Evolutionary conservation across 148 eudicot species (phyloP), one percentile per base, ranked within the genome.

Genomic region (Rhododendron vialii): DNA sequence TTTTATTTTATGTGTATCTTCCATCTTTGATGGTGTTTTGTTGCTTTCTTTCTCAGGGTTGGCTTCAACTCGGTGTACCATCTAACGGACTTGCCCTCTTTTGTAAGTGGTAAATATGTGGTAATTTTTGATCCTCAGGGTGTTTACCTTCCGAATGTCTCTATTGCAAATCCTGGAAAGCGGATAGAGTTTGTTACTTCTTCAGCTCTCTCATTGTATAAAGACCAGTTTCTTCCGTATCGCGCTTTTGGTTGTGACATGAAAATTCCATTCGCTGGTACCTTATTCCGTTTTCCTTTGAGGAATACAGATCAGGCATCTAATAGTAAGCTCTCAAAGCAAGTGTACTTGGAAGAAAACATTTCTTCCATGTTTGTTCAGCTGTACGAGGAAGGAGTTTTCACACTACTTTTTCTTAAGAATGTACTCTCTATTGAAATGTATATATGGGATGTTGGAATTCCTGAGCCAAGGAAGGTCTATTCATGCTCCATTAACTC

Each of bases 11-110:
- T 35, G 38, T 43, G 63, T 51, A 22, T 85, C 65, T 33, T 55
- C 12, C 20, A 30, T 84, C 80, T 51, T 84, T 84, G 63, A 85
- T 82, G 28, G 48, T 59, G 41, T 26, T 12, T 33, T 73, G 33
- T 45, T 78, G 57, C 47, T 48, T 73, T 84, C 80, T 24, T 88
- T 74, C 85, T 85, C 75, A 97, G 99, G 98, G 98, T 97, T 86
- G 99, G 99, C 84, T 97, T 97, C 93, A 97, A 97, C 90, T 95
- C 99, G 41, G 99, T 97, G 86, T 97, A 97, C 89, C 99, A 97
- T 93, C 86, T 97, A 67, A 97, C 99, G n/a, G 99, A 97, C 88
- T 91, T 97, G 87, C 99, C 99, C 74, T 97, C 99, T 77, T 97
- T 97, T 89, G 98, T 97, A 88, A 97, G 99, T 89, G 99, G 94